phyloP scores from a whole-genome alignment of 768 basidiomycete species.

The Mycena haematopus region DNA sequence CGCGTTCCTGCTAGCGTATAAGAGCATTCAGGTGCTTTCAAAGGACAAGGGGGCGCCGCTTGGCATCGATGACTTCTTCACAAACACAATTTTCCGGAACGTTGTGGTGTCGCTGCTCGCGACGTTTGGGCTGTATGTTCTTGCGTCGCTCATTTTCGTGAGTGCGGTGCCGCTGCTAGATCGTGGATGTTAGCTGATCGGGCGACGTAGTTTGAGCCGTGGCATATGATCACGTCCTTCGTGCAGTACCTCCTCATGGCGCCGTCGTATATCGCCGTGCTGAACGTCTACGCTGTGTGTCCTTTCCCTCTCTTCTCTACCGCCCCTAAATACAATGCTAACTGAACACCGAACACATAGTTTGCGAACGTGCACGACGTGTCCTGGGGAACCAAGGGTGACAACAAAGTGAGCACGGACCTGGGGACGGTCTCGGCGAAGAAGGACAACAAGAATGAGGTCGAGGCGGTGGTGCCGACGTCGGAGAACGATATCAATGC shows the following conservation, averaged over 20 bases:
- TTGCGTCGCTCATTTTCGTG: constrained; percentile 86
- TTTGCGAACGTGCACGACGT: constrained; percentile 92
- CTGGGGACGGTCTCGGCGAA: constrained; percentile 81
- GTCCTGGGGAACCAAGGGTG: constrained; percentile 96
- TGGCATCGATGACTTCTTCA: constrained; percentile 65
- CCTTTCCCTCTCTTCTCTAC: background rate
- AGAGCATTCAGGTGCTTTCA: constrained; percentile 72
- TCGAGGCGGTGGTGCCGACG: constrained; percentile 86
- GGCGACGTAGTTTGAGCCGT: constrained; percentile 82
- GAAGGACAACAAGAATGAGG: constrained; percentile 72
- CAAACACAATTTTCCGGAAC: constrained; percentile 82
- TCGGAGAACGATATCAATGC: constrained; percentile 89
- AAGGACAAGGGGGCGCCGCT: constrained; percentile 52
- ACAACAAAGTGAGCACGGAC: constrained; percentile 84
- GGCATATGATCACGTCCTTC: constrained; percentile 98
- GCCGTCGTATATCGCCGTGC: constrained; percentile 91
- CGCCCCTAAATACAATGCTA: constrained; percentile 9
- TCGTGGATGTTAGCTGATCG: background rate
- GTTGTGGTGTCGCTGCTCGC: constrained; percentile 87
- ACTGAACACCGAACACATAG: constrained; percentile 38
- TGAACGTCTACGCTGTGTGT: constrained; percentile 87
- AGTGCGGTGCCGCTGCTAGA: constrained; percentile 36
- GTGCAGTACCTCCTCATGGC: constrained; percentile 92
- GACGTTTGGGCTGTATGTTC: constrained; percentile 87
- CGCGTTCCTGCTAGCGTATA: constrained; percentile 83